Evolutionary conservation across 2,329 filamentous ascomycete genomes (phyloP), one percentile per base, ranked within the genome.

Genomic region (Fusarium anthophilum): DNA sequence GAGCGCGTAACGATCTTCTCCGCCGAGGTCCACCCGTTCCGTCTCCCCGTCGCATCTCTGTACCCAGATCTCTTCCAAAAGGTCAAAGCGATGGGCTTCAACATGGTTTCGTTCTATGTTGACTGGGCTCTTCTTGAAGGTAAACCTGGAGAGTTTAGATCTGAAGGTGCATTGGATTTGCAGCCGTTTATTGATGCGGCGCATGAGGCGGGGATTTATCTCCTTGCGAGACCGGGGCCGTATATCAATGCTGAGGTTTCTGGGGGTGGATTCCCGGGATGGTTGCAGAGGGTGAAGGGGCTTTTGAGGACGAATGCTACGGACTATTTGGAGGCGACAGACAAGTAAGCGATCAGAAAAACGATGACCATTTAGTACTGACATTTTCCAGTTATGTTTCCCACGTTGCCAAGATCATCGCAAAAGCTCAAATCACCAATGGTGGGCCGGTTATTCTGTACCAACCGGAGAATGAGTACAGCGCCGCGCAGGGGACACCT

Each of bases 391-490:
- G 68, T 8, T 77, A 94, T 73, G 87, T 90, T 72, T 81, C 85
- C 12, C 85, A 90, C 14, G 87, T 95, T 55, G 89, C 88, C 32
- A 86, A 86, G 18, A 90, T 91, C 14, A 91, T 97, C 73, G 92
- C 93, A 8, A 89, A 91, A 62, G 91, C 89, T 2, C 93, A 96
- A 77, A 95, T 97, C 77, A 96, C 93, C 3, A 93, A 95, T 59
- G 94, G 93, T 1, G 94, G 94, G 0, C 93, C 93, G 0, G 87
- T 97, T 13, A 94, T 97, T 68, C 83, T 96, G 3, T 87, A 93
- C 47, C 94, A 97, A 80, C 91, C 93, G 0, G 94, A 97, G 80
- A 97, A 96, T 71, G 94, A 96, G 80, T 95, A 96, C 78, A 91
- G 88, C 2, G 81, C 84, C 24, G 86, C 85, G 3, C 82, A 83